Evolutionary conservation across 805 yeast genomes (phyloP), one percentile per base, ranked within the genome.

Genomic region (Candida pseudoglaebosa): DNA sequence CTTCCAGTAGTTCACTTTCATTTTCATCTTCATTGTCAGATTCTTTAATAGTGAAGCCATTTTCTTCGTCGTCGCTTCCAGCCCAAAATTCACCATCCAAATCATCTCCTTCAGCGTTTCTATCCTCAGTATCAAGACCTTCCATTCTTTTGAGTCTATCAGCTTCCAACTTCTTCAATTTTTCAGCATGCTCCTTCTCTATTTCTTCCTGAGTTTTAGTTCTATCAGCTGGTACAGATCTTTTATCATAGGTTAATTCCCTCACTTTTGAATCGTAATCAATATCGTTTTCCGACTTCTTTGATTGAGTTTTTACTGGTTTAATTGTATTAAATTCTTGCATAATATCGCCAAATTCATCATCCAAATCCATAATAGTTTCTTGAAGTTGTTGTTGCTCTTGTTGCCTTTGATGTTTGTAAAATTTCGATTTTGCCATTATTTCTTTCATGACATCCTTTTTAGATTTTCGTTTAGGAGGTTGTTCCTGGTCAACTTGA

Each of bases 381-480:
- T 74, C 80, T 53, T 78, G 81, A 10, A 77, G 62, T 52, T 74
- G 67, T 40, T 75, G 78, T 48, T 82, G 82, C 38, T 75, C 69
- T 53, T 71, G 62, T 59, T 85, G 91, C 58, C 93, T 77, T 57
- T 84, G 85, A 24, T 80, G 81, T 52, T 82, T 84, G 60, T 84
- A 76, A 50, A 75, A 80, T 52, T 85, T 85, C 13, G 93, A 82
- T 60, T 85, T 85, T 26, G 93, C 88, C 42, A 85, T 85, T 34
- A 85, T 76, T 56, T 85, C 95, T 48, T 82, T 77, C 95, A 85
- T 85, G 28, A 85, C 91, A 59, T 85, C 95, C 28, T 84, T 83
- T 53, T 85, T 85, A 14, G 87, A 78, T 61, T 82, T 85, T 61
- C 80, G 82, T 42, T 79, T 73, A n/a, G 65, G 59, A 1, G 81